Evolutionary conservation across 2,329 filamentous ascomycete species (phyloP).

Genomic region (Hysterium pulicare): DNA sequence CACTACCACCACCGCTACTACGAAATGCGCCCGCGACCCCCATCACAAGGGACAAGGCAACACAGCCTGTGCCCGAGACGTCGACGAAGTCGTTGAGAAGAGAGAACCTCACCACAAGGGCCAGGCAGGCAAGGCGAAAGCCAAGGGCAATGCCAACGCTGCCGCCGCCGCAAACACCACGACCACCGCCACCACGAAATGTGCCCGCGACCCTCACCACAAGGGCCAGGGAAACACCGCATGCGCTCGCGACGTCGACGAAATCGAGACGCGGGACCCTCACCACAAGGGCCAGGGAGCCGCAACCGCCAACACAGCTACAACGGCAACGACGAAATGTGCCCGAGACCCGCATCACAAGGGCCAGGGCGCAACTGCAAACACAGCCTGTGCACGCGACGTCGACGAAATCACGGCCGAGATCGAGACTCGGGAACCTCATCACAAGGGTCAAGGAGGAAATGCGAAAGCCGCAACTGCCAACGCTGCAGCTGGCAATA

Average conservation of each 20-base stretch:
- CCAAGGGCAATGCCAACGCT: neutral
- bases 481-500: too few species aligned
- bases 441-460: neutral
- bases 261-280: neutral
- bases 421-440: neutral
- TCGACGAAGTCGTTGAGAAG: too few species aligned
- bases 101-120: too few species aligned
- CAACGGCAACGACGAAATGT: neutral
- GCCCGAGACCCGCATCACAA: neutral
- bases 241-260: neutral
- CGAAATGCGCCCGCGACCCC: neutral
- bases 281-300: too few species aligned
- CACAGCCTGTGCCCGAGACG: too few species aligned
- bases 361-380: neutral
- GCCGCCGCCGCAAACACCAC: too few species aligned
- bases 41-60: neutral
- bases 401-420: too few species aligned
- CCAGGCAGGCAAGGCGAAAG: neutral
- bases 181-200: neutral
- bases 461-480: neutral
- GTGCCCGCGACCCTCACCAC: too few species aligned
- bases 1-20: neutral
- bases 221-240: neutral
- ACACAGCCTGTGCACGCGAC: too few species aligned
- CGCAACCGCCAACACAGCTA: too few species aligned